Base-by-base conservation (phyloP, 805 yeast species). In the Debaryomyces hansenii region DNA sequence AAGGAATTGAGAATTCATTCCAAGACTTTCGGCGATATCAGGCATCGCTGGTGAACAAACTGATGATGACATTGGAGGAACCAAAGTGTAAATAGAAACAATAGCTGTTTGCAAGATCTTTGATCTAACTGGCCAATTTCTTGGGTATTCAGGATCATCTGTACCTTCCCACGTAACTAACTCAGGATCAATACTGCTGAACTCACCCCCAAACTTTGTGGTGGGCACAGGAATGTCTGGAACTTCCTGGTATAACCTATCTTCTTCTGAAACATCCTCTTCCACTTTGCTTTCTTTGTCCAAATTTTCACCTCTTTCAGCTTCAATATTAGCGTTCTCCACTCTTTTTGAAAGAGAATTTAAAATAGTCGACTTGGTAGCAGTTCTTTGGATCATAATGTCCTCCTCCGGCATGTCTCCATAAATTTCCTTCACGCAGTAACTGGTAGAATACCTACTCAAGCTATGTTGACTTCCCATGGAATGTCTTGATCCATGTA, bases 151-250 rank as follows among this genome's bases (percentile, higher is more conserved):
- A 0, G 83, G 82, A 56, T 84, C 90, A 43, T 78, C 75, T 14
- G 72, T 74, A 3, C 83, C 82, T 28, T 82, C 80, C 88, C 88
- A 84, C 1, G 87, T 77, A 9, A 84, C 82, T 40, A 84, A 65
- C 54, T 84, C 87, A 0, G 87, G 88, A 54, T 84, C 88, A 8
- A 80, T 63, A 4, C 62, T 59, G 28, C 67, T 66, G 57, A 77
- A 82, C 55, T 83, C 86, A 7, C 67, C 69, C 21, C 87, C 87
- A 45, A 72, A 77, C 42, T 68, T 59, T 37, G 61, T 63, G 11
- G 65, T 55, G 6, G 74, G 73, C 12, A 70, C 66, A 3, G 64
- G 47, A n/a, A 60, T 51, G 38, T 66, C 72, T 3, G 66, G 63
- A 5, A 60, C 31, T 15, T 47, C 42, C 38, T 49, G 49, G 35